phyloP scores from a whole-genome alignment of 306 rosid genomes.

The Castanea mollissima region DNA sequence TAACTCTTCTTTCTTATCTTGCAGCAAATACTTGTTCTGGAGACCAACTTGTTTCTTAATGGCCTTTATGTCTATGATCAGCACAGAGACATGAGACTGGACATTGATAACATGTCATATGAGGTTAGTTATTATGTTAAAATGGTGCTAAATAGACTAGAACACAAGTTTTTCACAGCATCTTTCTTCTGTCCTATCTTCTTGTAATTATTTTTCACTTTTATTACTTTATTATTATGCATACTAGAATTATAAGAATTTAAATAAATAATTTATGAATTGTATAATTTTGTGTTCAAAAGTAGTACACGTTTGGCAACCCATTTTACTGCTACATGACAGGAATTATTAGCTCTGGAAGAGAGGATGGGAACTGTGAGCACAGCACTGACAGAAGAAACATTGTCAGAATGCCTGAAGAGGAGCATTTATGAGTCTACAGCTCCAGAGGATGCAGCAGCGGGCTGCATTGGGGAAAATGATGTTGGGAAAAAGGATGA shows the following conservation, averaged over 20 bases:
- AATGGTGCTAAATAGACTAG: constrained; percentile 2
- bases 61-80: constrained; percentile 83
- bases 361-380: constrained; percentile 98
- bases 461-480: constrained; percentile 34
- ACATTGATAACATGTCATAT: constrained; percentile 96
- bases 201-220: constrained; percentile 3
- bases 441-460: constrained; percentile 34
- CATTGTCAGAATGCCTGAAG: constrained; percentile 59
- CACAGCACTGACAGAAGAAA: constrained; percentile 88
- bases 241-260: not conserved
- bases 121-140: constrained; percentile 60
- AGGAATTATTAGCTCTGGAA: constrained; percentile 94
- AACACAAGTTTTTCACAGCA: constrained; percentile 12
- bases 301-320: not conserved
- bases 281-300: not conserved
- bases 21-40: constrained; percentile 88
- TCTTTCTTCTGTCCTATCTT: constrained; percentile 13
- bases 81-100: constrained; percentile 96
- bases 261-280: too few species aligned
- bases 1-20: constrained; percentile 25
- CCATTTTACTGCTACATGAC: constrained; percentile 20
- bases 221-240: not conserved
- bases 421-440: constrained; percentile 49
- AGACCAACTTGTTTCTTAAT: constrained; percentile 73
- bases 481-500: constrained; percentile 58